Base-by-base conservation (phyloP, 805 yeast species). In the Ogataea parapolymorpha region DNA sequence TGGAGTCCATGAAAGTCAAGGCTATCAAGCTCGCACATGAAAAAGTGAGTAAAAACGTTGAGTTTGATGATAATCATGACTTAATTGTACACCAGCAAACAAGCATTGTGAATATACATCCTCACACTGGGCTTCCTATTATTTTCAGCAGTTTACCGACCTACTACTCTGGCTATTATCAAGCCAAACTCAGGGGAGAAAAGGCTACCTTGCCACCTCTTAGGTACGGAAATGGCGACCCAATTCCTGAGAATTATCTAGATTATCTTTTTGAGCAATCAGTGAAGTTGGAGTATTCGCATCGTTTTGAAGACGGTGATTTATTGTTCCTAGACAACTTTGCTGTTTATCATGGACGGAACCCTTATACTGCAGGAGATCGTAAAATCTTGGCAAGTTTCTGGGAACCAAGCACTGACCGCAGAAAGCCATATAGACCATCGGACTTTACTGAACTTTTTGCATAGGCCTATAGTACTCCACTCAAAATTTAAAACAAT, bases 331-430 rank as follows among this genome's bases (percentile, higher is more conserved):
- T 55, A 12, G 58, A 55, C 32, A 56, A 55, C 26, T 55, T 43
- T 36, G 49, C 46, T 17, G 51, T 49, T 6, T 54, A 53, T 30
- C 60, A 55, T 32, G 60, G 59, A 14, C 47, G 59, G 39, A 51
- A 50, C 28, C 47, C 56, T 5, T 54, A 51, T 30, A 45, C 39
- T 4, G 42, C 35, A 3, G 54, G 55, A 3, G 49, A 49, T 14
- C 43, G 60, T 23, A 49, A 42, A 14, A 45, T 55, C 14, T 35
- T 55, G 27, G 61, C 53, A 3, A 54, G 58, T 35, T 55, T 56
- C 22, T 56, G 56, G 57, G 56, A 49, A 14, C 34, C 32, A 11
- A 27, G 9, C 6, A 15, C 29, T 3, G 12, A 32, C 3, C 22
- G 20, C n/a, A 24, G 14, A n/a, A 28, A 30, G 12, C 49, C 48